Evolutionary conservation across 305 asterid species (phyloP).

Genomic region (Rubia peregrina): DNA sequence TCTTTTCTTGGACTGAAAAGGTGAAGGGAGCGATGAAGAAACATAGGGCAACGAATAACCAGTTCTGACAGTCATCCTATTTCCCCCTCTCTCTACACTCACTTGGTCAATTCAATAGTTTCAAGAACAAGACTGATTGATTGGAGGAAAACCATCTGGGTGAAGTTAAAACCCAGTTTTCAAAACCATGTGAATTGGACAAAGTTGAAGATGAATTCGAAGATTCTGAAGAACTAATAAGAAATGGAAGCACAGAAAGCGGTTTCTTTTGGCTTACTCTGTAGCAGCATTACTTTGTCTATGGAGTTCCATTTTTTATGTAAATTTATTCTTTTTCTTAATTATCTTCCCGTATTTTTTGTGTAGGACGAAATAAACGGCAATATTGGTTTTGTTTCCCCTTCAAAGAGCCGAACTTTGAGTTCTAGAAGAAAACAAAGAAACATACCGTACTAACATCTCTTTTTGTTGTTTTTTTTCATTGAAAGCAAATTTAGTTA

Average conservation of each 20-base stretch:
- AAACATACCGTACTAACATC: background rate
- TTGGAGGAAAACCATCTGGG: conserved; percentile 1
- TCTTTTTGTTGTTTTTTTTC: background rate
- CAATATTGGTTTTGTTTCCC: background rate
- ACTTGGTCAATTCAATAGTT: background rate
- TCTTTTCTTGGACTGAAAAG: conserved; percentile 18
- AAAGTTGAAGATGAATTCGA: background rate
- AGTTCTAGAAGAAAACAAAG: background rate
- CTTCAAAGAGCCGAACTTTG: background rate
- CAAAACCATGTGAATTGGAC: background rate
- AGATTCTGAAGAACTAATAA: conserved; percentile 13
- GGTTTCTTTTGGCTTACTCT: background rate
- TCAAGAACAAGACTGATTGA: conserved; percentile 7
- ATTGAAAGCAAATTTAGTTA: background rate
- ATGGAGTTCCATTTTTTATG: background rate
- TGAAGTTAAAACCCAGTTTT: background rate
- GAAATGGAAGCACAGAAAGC: background rate
- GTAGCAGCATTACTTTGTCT: background rate
- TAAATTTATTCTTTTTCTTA: background rate
- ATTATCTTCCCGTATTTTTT: background rate
- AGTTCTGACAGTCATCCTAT: conserved; percentile 17
- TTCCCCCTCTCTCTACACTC: background rate
- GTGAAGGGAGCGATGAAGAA: conserved; percentile 21
- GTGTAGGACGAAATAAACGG: background rate
- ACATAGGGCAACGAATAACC: conserved; percentile 20